Conservation (phyloP, 2,329 filamentous ascomycete genomes). For the Apiospora rasikravindrae region DNA sequence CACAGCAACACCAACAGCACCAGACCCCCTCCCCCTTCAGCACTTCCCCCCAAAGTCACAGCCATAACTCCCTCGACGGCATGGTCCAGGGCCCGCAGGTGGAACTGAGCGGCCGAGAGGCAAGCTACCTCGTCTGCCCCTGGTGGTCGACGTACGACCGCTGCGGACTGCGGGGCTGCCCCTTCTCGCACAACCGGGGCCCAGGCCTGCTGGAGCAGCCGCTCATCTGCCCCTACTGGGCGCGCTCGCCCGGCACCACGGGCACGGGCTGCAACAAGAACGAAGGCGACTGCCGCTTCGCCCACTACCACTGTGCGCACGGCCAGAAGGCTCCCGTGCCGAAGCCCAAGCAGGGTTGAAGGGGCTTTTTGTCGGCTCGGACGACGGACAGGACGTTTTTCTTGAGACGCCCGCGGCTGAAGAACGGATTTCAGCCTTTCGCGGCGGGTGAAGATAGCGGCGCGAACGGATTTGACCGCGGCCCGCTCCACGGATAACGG, state of each 20-base stretch:
- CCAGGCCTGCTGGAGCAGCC: background rate
- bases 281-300: background rate
- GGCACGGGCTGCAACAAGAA: background rate
- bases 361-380: background rate
- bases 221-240: slow-evolving; percentile 10
- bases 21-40: too few relatives aligned
- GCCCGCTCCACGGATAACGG: background rate
- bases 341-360: background rate
- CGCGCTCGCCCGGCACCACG: background rate
- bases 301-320: background rate
- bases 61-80: background rate
- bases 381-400: background rate
- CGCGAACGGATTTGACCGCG: background rate
- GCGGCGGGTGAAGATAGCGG: background rate
- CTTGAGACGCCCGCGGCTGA: background rate
- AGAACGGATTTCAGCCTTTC: background rate
- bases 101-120: background rate
- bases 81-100: background rate
- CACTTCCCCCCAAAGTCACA: too few relatives aligned
- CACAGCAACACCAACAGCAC: background rate
- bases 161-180: background rate
- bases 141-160: background rate
- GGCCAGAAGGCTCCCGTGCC: background rate
- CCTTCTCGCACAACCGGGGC: background rate
- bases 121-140: background rate